Percentiles rank a stretch among this genome's conserved stretches.
Evolutionary conservation across 345 rosid species (phyloP).

Genomic region (Salix arbutifolia): DNA sequence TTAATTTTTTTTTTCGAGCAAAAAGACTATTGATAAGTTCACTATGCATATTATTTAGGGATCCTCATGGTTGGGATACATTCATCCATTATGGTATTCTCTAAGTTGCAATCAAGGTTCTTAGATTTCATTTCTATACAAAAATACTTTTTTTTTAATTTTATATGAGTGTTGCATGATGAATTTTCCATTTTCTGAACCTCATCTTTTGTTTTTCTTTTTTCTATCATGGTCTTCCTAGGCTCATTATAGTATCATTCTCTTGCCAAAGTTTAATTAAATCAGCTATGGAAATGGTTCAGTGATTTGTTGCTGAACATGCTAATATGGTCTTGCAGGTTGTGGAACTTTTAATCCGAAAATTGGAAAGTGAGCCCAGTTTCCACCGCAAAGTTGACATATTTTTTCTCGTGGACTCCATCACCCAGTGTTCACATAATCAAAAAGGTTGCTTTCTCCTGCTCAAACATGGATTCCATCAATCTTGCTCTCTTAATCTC

Average conservation of each 20-base stretch:
- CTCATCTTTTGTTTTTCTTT: neutral
- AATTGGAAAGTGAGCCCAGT: constrained; percentile 81
- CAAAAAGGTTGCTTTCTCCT: constrained; percentile 57
- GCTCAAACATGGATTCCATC: neutral
- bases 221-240: neutral
- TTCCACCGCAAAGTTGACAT: constrained; percentile 81
- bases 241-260: neutral
- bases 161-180: neutral
- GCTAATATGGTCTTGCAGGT: constrained; percentile 46
- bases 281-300: neutral
- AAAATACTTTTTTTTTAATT: neutral
- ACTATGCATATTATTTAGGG: neutral
- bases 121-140: neutral
- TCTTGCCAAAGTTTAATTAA: neutral
- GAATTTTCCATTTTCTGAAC: neutral
- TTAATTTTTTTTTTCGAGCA: too few species aligned
- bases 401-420: constrained; percentile 94
- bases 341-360: constrained; percentile 81
- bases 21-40: neutral
- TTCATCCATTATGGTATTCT: neutral
- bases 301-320: neutral
- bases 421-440: constrained; percentile 83
- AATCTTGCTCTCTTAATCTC: neutral
- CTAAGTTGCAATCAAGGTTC: neutral
- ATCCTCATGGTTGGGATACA: neutral